phyloP scores from a whole-genome alignment of 768 basidiomycete genomes.

The Collybia nuda region DNA sequence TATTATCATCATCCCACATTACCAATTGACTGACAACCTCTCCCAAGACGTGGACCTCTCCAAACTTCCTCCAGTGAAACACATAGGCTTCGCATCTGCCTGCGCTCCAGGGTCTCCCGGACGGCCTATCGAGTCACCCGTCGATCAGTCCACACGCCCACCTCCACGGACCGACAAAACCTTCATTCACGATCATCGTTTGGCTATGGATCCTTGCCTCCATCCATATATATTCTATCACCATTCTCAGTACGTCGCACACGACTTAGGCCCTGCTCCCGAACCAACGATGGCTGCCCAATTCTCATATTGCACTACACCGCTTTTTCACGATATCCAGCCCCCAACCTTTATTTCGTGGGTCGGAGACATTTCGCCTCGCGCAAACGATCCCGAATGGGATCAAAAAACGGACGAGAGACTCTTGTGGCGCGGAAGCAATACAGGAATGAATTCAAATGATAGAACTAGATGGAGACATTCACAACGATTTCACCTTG shows the following conservation, averaged over 20 bases:
- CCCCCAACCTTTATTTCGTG: slow-evolving; percentile 39
- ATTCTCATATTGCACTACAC: slow-evolving; percentile 39
- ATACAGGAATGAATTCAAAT: slow-evolving; percentile 54
- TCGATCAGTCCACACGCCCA: slow-evolving; percentile 20
- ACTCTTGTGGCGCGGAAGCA: slow-evolving; percentile 68
- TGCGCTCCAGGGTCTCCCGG: slow-evolving; percentile 28
- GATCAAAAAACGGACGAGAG: slow-evolving; percentile 56
- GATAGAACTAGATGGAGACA: slow-evolving; percentile 39
- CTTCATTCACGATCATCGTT: slow-evolving; percentile 44
- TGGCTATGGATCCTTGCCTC: slow-evolving; percentile 42
- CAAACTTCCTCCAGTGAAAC: slow-evolving; percentile 11
- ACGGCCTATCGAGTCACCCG: slow-evolving; percentile 18
- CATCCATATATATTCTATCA: slow-evolving; percentile 36
- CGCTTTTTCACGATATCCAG: slow-evolving; percentile 41
- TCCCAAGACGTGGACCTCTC: slow-evolving; percentile 19
- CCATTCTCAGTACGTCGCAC: slow-evolving; percentile 45
- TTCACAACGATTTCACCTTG: slow-evolving; percentile 44
- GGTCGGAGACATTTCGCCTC: slow-evolving; percentile 27
- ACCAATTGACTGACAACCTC: background rate
- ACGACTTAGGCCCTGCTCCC: slow-evolving; percentile 35
- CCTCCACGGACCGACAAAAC: slow-evolving; percentile 23
- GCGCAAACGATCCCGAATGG: slow-evolving; percentile 56
- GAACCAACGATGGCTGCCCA: slow-evolving; percentile 33
- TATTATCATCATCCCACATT: background rate
- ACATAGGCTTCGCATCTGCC: slow-evolving; percentile 27